These are phyloP conservation scores for Colletotrichum viniferum DNA, from an alignment of 2,329 filamentous ascomycete genomes.

Conservation along the genomic window DNA sequence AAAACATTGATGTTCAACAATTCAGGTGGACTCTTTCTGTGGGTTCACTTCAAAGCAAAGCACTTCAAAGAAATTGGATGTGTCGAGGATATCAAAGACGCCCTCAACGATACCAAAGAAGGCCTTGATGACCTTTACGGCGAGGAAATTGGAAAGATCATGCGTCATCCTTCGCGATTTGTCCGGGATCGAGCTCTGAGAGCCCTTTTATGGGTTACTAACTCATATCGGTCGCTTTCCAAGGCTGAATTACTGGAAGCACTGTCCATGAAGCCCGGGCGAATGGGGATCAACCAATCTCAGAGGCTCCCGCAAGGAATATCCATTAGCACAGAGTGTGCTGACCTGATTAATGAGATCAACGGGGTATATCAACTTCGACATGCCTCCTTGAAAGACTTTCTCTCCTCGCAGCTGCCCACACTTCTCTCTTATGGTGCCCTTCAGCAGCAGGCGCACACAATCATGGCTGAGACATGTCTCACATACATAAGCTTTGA, in stretches of 20 bases:
- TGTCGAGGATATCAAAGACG: neutral
- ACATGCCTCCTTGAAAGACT: neutral
- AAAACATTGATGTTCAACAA: neutral
- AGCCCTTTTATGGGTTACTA: neutral
- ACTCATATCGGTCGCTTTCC: neutral
- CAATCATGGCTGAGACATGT: neutral
- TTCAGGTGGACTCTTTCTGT: neutral
- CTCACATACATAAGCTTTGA: neutral
- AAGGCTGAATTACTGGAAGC: neutral
- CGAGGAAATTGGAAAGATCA: neutral
- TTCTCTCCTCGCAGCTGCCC: neutral
- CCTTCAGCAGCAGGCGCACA: neutral
- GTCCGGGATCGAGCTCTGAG: neutral
- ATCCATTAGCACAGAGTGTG: neutral
- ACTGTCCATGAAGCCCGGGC: neutral
- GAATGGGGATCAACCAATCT: neutral
- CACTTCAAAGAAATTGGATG: neutral
- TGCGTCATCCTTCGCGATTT: neutral
- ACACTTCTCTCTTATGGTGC: neutral
- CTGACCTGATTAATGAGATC: neutral
- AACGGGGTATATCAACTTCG: neutral
- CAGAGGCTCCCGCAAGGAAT: neutral
- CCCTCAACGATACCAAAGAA: neutral
- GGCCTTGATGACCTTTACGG: neutral
- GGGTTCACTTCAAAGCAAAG: neutral